Evolutionary conservation across 1,284 basidiomycete genomes (phyloP), one percentile per base, ranked within the genome.

Genomic region (Trametes sp.): DNA sequence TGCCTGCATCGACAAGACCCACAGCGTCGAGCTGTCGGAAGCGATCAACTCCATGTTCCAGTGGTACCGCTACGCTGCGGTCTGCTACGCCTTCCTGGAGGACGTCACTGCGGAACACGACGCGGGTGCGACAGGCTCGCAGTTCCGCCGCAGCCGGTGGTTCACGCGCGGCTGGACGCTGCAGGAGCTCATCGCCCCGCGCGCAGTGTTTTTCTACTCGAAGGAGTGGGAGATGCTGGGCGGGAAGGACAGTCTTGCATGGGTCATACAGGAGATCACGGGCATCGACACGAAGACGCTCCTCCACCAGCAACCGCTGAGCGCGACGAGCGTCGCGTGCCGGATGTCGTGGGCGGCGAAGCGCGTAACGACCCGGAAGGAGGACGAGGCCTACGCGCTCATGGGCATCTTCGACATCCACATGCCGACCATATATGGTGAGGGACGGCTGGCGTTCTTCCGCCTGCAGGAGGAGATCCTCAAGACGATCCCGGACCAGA

Each of bases 121-220:
- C 23, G 38, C 36, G n/a, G 21, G 13, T 10, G 19, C 53, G 13
- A 38, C 41, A 1, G 16, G 21, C 21, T 51, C 50, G 50, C 8
- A 21, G 3, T 51, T 36, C 13, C 44, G 44, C n/a, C 31, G 31
- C 29, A 56, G 54, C 31, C 21, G 24, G 6, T 56, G 54, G 54
- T 48, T 36, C 35, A 56, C 54, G 29, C n/a, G 54, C 6, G 54
- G 54, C 2, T 50, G 46, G 48, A 51, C 56, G 1, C 23, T 58
- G n/a, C 48, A 58, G 48, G 56, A 58, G 28, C 56, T 58, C 56
- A 58, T 58, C 41, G 35, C 48, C 9, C 56, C 56, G 1, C 10
- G 42, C 10, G 28, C 16, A 2, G 19, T 58, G 13, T 0, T 58
- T 8, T 57, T 57, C 26, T 38, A 26, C 19, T 36, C 46, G 14